These are phyloP conservation scores for Nothophoma quercina DNA, from an alignment of 2,329 filamentous ascomycete species.

Conservation along the genomic window DNA sequence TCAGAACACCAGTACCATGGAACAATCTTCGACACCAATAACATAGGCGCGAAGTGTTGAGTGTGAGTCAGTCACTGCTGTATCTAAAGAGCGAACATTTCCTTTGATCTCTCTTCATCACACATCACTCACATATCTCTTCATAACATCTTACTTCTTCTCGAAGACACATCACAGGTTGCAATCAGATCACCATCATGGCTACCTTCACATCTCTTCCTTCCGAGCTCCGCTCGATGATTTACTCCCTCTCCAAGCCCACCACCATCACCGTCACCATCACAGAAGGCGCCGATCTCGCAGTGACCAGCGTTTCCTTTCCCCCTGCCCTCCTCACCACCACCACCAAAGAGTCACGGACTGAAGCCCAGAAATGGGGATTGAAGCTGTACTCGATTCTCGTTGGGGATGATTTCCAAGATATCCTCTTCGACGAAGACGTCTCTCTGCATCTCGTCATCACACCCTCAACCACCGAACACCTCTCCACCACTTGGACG, in stretches of 20 bases:
- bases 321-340: constrained; percentile 13
- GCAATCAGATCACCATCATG: constrained; percentile 1
- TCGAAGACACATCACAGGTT: background rate
- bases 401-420: constrained; percentile 16
- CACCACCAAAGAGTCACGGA: constrained; percentile 16
- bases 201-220: background rate
- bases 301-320: constrained; percentile 16
- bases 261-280: background rate
- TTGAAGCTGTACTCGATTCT: constrained; percentile 13
- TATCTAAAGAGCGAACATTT: no score
- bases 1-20: no score
- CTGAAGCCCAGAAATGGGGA: constrained; percentile 7
- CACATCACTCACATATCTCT: no score
- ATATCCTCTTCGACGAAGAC: constrained; percentile 14
- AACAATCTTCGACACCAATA: no score
- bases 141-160: background rate
- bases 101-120: no score
- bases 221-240: background rate
- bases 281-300: constrained; percentile 1
- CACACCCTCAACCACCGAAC: constrained; percentile 4
- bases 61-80: no score
- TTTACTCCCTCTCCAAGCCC: background rate
- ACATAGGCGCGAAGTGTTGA: no score
- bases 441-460: constrained; percentile 20
- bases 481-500: constrained; percentile 23